Conservation (phyloP, 805 yeast genomes). For the Ogataea saltuana region DNA sequence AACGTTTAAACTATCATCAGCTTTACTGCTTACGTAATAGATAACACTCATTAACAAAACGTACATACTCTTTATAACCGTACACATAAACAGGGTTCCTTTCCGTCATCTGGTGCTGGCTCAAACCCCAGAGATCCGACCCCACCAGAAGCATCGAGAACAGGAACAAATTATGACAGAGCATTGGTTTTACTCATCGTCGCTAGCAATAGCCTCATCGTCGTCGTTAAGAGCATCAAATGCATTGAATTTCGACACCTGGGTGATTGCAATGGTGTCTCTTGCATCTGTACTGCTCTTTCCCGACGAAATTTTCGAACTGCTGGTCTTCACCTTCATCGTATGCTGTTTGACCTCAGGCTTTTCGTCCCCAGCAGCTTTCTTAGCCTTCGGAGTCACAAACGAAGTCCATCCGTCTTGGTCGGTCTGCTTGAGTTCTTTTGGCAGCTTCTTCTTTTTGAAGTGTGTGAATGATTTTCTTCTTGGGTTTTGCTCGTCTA, state of each 20-base stretch:
- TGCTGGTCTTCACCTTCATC: constrained; percentile 65
- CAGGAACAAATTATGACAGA: not conserved
- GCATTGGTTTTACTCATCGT: constrained; percentile 28
- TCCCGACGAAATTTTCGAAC: constrained; percentile 71
- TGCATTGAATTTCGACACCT: constrained; percentile 69
- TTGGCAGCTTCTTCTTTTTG: constrained; percentile 50
- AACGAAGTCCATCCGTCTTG: constrained; percentile 84
- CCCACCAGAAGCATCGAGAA: no score
- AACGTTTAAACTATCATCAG: no score
- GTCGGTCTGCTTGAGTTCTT: constrained; percentile 56
- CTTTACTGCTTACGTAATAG: no score
- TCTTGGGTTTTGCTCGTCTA: constrained; percentile 42
- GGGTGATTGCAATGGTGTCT: constrained; percentile 69
- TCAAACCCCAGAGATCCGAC: no score
- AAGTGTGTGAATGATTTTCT: constrained; percentile 59
- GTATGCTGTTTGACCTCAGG: constrained; percentile 47
- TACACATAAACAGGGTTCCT: constrained; percentile 7
- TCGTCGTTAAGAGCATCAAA: constrained; percentile 72
- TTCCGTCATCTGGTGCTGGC: not conserved
- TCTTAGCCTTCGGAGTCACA: constrained; percentile 44
- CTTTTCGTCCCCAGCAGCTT: constrained; percentile 49
- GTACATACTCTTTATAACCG: constrained; percentile 11
- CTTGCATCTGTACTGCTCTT: constrained; percentile 66
- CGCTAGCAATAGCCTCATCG: constrained; percentile 38
- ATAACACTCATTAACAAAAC: constrained; percentile 16